phyloP scores from a whole-genome alignment of 2,329 filamentous ascomycete genomes.

The Beauveria sp. region DNA sequence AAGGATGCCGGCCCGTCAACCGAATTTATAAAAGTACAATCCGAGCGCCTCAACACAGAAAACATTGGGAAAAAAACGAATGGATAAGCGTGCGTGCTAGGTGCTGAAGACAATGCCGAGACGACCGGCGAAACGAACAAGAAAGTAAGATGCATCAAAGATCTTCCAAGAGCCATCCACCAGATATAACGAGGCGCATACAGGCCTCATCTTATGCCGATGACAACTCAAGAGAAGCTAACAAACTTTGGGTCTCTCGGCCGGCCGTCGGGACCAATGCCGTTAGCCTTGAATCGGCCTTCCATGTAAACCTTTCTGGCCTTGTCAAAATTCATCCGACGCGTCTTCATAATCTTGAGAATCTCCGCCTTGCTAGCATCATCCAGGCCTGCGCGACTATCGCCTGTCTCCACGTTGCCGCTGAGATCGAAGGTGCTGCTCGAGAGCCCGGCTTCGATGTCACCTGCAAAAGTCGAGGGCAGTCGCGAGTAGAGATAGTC shows the following conservation, averaged over 20 bases:
- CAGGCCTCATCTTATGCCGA: not conserved
- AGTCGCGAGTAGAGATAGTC: conserved; percentile 70
- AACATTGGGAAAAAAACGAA: not conserved
- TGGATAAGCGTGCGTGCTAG: not conserved
- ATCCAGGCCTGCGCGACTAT: conserved; percentile 75
- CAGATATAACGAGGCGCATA: not conserved
- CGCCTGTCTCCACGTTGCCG: conserved; percentile 71
- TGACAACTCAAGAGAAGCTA: conserved; percentile 53
- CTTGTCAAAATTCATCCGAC: conserved; percentile 80
- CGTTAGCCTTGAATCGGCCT: conserved; percentile 75
- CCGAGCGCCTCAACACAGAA: not conserved
- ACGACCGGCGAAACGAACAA: conserved; percentile 12
- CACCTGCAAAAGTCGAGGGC: conserved; percentile 68
- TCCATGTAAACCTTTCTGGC: conserved; percentile 82
- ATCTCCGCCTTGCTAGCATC: conserved; percentile 74
- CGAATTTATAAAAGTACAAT: not conserved
- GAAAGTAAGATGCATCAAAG: not conserved
- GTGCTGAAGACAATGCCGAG: conserved; percentile 9
- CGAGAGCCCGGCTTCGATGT: conserved; percentile 81
- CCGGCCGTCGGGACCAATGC: conserved; percentile 79
- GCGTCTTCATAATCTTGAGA: conserved; percentile 81
- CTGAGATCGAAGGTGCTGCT: conserved; percentile 76
- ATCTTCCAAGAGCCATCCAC: not conserved
- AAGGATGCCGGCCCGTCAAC: no score
- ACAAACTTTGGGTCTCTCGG: conserved; percentile 94